These are phyloP conservation scores for Secale cereale DNA, from an alignment of 176 grass and related monocot species.

Conservation along the genomic window DNA sequence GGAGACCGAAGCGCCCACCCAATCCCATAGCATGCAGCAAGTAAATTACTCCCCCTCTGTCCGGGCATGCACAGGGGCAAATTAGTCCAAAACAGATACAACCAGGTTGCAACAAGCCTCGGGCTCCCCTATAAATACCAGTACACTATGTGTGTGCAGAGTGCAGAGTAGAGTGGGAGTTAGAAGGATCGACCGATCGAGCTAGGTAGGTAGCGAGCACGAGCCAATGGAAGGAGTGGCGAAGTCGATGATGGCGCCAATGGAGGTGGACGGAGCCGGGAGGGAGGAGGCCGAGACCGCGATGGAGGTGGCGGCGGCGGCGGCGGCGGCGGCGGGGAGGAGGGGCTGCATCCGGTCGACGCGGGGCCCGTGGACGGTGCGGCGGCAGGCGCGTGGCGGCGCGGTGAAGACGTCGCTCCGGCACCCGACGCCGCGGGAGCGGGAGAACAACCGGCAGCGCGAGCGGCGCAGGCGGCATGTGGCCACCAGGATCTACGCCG, in stretches of 20 bases:
- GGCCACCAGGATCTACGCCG: conserved; percentile 63
- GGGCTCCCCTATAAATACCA: conserved; percentile 27
- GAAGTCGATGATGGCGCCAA: neutral
- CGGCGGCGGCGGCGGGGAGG: neutral
- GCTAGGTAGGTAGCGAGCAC: neutral
- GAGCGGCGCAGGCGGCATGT: conserved; percentile 66
- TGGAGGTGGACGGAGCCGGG: conserved; percentile 16
- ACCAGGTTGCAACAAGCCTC: conserved; percentile 18
- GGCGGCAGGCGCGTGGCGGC: conserved; percentile 41
- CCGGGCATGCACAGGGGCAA: too few relatives aligned
- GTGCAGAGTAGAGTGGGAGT: neutral
- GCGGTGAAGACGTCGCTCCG: conserved; percentile 46
- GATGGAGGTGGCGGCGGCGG: neutral
- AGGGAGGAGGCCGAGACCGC: conserved; percentile 19
- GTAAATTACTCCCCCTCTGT: too few relatives aligned
- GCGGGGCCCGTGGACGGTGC: conserved; percentile 76
- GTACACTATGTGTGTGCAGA: neutral
- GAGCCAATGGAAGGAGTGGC: neutral
- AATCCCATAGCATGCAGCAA: too few relatives aligned
- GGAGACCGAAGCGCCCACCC: too few relatives aligned
- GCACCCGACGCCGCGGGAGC: conserved; percentile 65
- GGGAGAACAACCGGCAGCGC: conserved; percentile 78
- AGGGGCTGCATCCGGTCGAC: conserved; percentile 72
- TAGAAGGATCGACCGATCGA: neutral
- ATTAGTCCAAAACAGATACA: too few relatives aligned